These are phyloP conservation scores for Pyricularia sp. DNA, from an alignment of 2,329 filamentous ascomycete genomes.

Conservation along the genomic window DNA sequence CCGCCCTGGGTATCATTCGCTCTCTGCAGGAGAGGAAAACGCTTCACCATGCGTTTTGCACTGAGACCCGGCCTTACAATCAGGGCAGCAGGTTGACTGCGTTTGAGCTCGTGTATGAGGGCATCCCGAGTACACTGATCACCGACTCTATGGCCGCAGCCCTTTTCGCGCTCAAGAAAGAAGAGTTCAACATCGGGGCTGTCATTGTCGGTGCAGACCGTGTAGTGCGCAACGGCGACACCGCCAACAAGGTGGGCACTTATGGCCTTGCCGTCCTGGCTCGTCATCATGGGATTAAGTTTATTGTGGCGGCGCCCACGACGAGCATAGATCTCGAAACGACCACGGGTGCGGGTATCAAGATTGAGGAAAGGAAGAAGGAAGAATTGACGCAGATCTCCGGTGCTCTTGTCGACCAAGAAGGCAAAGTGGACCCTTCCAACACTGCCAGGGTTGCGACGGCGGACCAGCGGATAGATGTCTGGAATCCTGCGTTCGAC, in stretches of 20 bases:
- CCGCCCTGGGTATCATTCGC: conserved; percentile 87
- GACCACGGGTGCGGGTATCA: conserved; percentile 66
- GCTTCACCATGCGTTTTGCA: conserved; percentile 84
- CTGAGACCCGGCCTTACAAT: conserved; percentile 95
- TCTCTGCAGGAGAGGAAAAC: conserved; percentile 58
- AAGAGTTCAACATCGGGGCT: conserved; percentile 62
- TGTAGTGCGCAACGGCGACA: conserved; percentile 93
- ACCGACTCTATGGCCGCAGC: conserved; percentile 39
- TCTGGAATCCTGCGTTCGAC: conserved; percentile 98
- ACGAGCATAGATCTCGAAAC: conserved; percentile 89
- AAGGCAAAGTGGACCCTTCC: conserved; percentile 53
- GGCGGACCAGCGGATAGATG: conserved; percentile 66
- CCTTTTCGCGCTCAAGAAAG: conserved; percentile 57
- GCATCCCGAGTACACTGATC: conserved; percentile 82
- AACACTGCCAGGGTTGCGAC: conserved; percentile 67
- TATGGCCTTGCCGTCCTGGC: conserved; percentile 90
- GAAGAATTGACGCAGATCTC: conserved; percentile 79
- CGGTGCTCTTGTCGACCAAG: conserved; percentile 59
- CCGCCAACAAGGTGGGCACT: conserved; percentile 97
- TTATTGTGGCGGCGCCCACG: conserved; percentile 87
- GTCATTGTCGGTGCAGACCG: conserved; percentile 93
- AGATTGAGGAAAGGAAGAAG: conserved; percentile 78
- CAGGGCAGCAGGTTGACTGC: conserved; percentile 92
- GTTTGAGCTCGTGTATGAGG: conserved; percentile 91
- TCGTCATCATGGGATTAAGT: conserved; percentile 79